These are phyloP conservation scores for Hemisphaericaspora lyxosophila DNA, from an alignment of 1,139 yeast genomes.

Conservation along the genomic window DNA sequence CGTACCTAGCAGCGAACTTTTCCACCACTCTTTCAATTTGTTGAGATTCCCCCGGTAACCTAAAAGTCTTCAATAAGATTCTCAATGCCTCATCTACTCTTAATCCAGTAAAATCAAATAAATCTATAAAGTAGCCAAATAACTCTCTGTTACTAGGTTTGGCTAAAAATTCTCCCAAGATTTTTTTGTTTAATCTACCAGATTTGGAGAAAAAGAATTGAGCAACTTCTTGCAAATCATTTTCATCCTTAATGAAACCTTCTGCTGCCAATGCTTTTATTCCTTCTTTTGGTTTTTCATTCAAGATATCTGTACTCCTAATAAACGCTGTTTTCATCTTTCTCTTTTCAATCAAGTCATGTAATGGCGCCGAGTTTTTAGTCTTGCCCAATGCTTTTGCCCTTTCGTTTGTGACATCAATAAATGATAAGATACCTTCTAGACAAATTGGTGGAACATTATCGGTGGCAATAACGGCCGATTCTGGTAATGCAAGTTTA, in stretches of 20 bases:
- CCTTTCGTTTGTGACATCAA: constrained; percentile 65
- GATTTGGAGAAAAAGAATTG: constrained; percentile 75
- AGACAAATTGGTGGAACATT: constrained; percentile 92
- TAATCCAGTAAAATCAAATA: constrained; percentile 72
- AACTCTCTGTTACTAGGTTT: constrained; percentile 67
- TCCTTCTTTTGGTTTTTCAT: constrained; percentile 77
- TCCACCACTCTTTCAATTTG: constrained; percentile 93
- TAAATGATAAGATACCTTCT: constrained; percentile 76
- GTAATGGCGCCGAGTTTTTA: constrained; percentile 22
- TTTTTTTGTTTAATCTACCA: constrained; percentile 79
- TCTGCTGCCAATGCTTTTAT: constrained; percentile 58
- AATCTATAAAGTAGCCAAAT: constrained; percentile 61
- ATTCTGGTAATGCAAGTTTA: constrained; percentile 75
- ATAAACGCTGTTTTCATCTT: constrained; percentile 71
- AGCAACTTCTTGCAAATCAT: constrained; percentile 64
- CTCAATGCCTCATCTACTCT: constrained; percentile 94
- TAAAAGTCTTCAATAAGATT: constrained; percentile 73
- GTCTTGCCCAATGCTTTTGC: constrained; percentile 29
- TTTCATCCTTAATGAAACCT: constrained; percentile 59
- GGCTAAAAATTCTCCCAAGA: constrained; percentile 82
- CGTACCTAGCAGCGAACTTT: constrained; percentile 78
- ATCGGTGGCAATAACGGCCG: constrained; percentile 73
- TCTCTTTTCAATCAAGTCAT: constrained; percentile 44
- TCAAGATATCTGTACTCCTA: constrained; percentile 70
- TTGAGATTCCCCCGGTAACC: constrained; percentile 97